phyloP scores from a whole-genome alignment of 176 grass and related monocot genomes.

The Oryza coarctata region DNA sequence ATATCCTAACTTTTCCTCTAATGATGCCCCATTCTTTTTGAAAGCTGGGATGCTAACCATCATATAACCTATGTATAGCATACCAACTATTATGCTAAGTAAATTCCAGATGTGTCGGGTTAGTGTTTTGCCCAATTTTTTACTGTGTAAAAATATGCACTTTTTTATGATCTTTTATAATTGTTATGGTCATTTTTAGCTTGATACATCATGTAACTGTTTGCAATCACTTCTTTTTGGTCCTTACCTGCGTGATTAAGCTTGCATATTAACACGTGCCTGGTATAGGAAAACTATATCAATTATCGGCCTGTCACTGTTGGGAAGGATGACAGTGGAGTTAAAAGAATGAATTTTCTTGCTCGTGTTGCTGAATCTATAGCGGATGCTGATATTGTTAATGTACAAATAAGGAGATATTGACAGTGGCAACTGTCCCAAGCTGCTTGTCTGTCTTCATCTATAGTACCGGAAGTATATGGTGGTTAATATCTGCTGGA shows the following conservation, averaged over 20 bases:
- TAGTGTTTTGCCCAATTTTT: not conserved
- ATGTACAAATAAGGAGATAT: conserved; percentile 99
- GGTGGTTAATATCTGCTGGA: not conserved
- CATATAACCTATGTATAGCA: not conserved
- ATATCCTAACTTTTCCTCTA: not conserved
- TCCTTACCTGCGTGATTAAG: not conserved
- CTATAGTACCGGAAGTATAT: conserved; percentile 84
- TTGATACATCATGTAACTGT: not conserved
- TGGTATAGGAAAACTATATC: conserved; percentile 90
- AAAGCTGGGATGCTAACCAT: conserved; percentile 7
- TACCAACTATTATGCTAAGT: not conserved
- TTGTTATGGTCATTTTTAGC: conserved; percentile 1
- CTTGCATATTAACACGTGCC: conserved; percentile 23
- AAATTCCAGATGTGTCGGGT: not conserved
- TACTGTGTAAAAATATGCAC: conserved; percentile 9
- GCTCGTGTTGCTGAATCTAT: conserved; percentile 83
- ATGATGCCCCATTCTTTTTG: not conserved
- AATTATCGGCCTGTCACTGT: conserved; percentile 82
- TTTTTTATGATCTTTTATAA: not conserved
- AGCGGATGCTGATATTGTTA: conserved; percentile 86
- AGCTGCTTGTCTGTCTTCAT: conserved; percentile 91
- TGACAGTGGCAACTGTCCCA: conserved; percentile 95
- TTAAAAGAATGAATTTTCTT: conserved; percentile 91
- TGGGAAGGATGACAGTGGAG: conserved; percentile 89
- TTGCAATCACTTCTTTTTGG: not conserved